Evolutionary conservation across 1,139 yeast genomes (phyloP).

Genomic region (Kodamaea fungicola): DNA sequence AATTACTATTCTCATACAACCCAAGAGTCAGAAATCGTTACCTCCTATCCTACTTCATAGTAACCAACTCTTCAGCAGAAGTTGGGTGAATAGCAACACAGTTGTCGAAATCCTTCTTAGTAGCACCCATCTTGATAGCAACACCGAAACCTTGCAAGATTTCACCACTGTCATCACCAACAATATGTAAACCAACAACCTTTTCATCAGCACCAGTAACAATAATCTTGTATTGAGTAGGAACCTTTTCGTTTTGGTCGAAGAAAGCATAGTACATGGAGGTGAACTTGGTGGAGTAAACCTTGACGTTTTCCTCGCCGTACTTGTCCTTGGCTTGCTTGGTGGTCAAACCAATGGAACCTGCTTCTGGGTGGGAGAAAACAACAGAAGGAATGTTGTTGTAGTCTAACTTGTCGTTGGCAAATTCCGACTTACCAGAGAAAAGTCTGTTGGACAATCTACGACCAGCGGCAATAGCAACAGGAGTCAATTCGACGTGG

Average conservation of each 20-base stretch:
- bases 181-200: constrained; percentile 90
- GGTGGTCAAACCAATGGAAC: constrained; percentile 85
- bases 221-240: constrained; percentile 81
- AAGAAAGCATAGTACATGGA: constrained; percentile 93
- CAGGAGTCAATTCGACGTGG: constrained; percentile 91
- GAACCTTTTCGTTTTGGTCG: constrained; percentile 64
- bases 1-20: too few relatives aligned
- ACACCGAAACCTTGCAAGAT: constrained; percentile 98
- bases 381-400: constrained; percentile 84
- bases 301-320: constrained; percentile 78
- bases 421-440: constrained; percentile 66
- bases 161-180: constrained; percentile 89
- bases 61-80: constrained; percentile 94
- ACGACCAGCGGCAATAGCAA: constrained; percentile 98
- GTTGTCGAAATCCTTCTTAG: constrained; percentile 88
- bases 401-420: constrained; percentile 74
- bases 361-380: constrained; percentile 97
- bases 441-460: constrained; percentile 86
- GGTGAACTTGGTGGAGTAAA: constrained; percentile 78
- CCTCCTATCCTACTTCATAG: constrained; percentile 65
- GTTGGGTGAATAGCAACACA: constrained; percentile 99
- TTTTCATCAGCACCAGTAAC: constrained; percentile 81
- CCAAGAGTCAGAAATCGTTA: too few relatives aligned
- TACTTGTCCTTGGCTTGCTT: constrained; percentile 69
- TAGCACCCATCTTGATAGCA: constrained; percentile 97